Evolutionary conservation across 352 stramenopile genomes (phyloP), one percentile per base, ranked within the genome.

Genomic region (Pythium myriotylum): DNA sequence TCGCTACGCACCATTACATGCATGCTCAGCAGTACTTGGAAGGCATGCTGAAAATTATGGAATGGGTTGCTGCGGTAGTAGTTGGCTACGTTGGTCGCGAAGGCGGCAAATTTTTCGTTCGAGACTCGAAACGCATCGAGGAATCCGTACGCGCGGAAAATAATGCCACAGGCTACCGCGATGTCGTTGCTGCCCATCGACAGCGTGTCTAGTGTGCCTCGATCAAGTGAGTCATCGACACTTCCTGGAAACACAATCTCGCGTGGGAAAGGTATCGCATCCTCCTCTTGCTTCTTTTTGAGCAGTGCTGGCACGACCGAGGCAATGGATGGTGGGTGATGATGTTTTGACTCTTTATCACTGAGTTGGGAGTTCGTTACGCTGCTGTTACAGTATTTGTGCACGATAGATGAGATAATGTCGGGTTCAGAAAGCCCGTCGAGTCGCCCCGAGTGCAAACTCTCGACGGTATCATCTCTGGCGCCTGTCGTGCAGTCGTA

Each of bases 1-100:
- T 86, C 76, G 42, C 56, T 71, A 23, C 75, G 74, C 17, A 88
- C 37, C 64, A 88, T 86, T 4, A 76, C 76, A 59, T 91, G 77
- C 47, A 85, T 71, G 0, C 76, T 63, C 5, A 91, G 61, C 46
- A 87, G 64, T 4, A 93, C 81, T 52, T 90, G 78, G 41, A 92
- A 84, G 7, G 65, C 84, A 47, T 95, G 84, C 41, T 92, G 77
- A 22, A 87, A 88, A 56, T 88, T 93, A 74, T 95, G 86, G 59
- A 91, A 94, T 45, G 84, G 65, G 52, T 91, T 91, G 39, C 76
- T 76, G 19, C 78, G 75, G 67, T 93, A 93, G 53, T 89, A 81
- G 45, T 87, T 84, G 4, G 73, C 75, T 2, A 86, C 70, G 40
- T 63, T 65, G 20, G 53, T 52, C 8, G 75, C 51, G 35, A 86